Conservation (phyloP, 176 grass and related monocot species). For the Musa schizocarpa region DNA sequence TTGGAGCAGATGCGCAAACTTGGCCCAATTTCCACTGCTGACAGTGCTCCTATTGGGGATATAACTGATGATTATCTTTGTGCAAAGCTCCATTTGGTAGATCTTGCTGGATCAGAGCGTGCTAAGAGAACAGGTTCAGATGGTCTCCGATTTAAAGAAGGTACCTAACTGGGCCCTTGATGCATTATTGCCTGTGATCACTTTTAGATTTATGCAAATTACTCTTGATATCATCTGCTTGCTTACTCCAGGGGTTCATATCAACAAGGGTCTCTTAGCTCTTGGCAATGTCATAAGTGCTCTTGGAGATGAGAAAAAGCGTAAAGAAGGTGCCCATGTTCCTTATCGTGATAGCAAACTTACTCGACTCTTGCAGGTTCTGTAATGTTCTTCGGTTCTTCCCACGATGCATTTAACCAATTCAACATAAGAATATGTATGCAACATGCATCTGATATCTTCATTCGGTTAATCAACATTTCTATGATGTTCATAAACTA, state of each 20-base stretch:
- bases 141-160: conserved; percentile 95
- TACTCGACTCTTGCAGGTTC: conserved; percentile 84
- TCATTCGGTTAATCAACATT: no score
- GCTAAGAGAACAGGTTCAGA: conserved; percentile 89
- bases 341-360: conserved; percentile 97
- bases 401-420: not conserved
- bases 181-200: not conserved
- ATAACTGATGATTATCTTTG: conserved; percentile 87
- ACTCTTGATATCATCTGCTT: conserved; percentile 4
- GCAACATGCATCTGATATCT: no score
- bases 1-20: conserved; percentile 98
- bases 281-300: conserved; percentile 96
- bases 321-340: conserved; percentile 91
- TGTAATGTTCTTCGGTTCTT: conserved; percentile 21
- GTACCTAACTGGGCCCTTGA: conserved; percentile 24
- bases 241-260: conserved; percentile 75
- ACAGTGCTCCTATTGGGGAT: conserved; percentile 65
- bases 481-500: no score
- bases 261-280: conserved; percentile 87
- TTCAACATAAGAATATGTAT: no score
- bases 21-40: conserved; percentile 51
- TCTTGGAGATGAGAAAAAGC: conserved; percentile 92
- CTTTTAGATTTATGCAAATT: not conserved
- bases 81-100: conserved; percentile 88
- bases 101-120: conserved; percentile 91